Conservation (phyloP, 257 asterid genomes). For the Fraxinus americana region DNA sequence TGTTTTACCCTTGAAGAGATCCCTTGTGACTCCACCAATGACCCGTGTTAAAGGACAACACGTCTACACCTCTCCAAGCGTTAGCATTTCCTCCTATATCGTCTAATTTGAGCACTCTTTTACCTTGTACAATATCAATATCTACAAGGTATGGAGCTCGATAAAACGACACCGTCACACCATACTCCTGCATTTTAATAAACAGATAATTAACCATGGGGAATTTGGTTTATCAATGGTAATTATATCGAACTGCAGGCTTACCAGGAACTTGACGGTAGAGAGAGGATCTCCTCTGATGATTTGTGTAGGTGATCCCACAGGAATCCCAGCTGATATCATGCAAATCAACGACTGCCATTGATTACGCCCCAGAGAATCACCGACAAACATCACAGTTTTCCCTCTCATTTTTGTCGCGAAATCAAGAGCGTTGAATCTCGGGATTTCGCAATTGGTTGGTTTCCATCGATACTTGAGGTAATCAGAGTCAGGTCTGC, state of each 20-base stretch:
- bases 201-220: not conserved
- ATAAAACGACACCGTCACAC: constrained; percentile 76
- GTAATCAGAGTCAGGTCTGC: constrained; percentile 87
- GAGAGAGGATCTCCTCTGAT: constrained; percentile 74
- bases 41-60: constrained; percentile 89
- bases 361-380: constrained; percentile 87
- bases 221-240: not conserved
- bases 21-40: constrained; percentile 99
- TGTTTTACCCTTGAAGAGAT: constrained; percentile 71
- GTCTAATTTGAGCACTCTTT: constrained; percentile 74
- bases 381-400: constrained; percentile 95
- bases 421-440: constrained; percentile 55
- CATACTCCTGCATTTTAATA: constrained; percentile 60
- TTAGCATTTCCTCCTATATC: constrained; percentile 73
- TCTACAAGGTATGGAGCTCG: constrained; percentile 93
- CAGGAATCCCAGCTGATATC: constrained; percentile 61
- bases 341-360: constrained; percentile 88
- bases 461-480: constrained; percentile 93
- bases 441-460: constrained; percentile 70
- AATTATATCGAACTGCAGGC: not conserved
- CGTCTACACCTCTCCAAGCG: constrained; percentile 83
- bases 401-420: constrained; percentile 61
- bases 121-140: constrained; percentile 67
- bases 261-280: constrained; percentile 68
- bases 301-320: constrained; percentile 64